Percentiles rank a stretch among this genome's conserved stretches.
These are phyloP conservation scores for Phytophthora cryptogea DNA, from an alignment of 352 stramenopile species.

Conservation along the genomic window DNA sequence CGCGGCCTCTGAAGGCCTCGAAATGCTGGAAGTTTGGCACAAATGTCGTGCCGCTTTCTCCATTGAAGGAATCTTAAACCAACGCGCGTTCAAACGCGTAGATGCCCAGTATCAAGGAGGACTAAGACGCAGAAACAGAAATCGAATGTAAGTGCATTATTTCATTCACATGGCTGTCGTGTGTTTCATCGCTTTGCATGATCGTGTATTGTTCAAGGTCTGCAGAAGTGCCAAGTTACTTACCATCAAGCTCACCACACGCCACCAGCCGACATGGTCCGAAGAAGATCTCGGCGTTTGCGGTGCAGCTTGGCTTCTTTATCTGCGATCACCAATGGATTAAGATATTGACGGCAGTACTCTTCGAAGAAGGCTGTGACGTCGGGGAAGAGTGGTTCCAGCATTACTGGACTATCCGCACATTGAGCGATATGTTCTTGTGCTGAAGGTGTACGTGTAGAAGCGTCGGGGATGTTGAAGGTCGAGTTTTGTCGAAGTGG, in stretches of 20 bases:
- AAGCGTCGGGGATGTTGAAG: conserved; percentile 3
- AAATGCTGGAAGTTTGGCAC: conserved; percentile 69
- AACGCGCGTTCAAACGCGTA: conserved; percentile 3
- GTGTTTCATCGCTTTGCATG: conserved; percentile 4
- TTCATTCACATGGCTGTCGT: conserved; percentile 13
- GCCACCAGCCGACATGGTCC: conserved; percentile 36
- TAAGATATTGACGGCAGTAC: conserved; percentile 30
- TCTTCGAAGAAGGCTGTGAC: conserved; percentile 24
- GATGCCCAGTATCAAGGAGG: conserved; percentile 10
- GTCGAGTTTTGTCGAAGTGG: conserved; percentile 8
- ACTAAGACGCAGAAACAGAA: conserved; percentile 22
- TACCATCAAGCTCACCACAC: conserved; percentile 7
- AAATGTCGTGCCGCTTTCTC: conserved; percentile 38
- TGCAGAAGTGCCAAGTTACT: neutral
- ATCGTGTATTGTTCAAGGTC: neutral
- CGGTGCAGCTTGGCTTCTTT: conserved; percentile 45
- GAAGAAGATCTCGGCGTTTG: conserved; percentile 52
- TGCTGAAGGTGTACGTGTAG: neutral
- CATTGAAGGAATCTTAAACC: conserved; percentile 30
- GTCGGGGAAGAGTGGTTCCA: conserved; percentile 23
- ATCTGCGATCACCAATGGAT: conserved; percentile 21
- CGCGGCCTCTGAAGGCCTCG: conserved; percentile 66
- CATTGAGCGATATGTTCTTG: neutral
- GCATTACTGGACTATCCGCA: neutral
- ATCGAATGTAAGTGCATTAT: conserved; percentile 42